Evolutionary conservation across 495 filamentous ascomycete species (phyloP), one percentile per base, ranked within the genome.

Genomic region (Hypoxylon trugodes): DNA sequence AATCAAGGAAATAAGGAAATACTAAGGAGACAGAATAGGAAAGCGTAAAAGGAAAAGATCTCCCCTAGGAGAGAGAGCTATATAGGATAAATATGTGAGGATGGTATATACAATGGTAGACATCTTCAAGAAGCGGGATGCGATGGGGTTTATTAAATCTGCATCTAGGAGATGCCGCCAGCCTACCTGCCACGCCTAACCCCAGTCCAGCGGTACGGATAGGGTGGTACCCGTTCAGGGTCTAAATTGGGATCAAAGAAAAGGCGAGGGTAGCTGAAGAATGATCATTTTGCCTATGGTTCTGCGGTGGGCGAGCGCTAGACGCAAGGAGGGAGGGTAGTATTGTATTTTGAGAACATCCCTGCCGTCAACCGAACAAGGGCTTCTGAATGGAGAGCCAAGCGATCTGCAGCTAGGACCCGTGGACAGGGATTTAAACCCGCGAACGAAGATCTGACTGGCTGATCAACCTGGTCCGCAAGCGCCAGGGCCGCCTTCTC

Each of bases 1-100:
- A 54, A 65, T 32, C 36, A 68, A 59, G 54, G 54, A 66, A 69
- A 64, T 33, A 71, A 65, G 51, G 65, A 71, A 65, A 69, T 64
- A 73, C 59, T 52, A 72, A 46, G 48, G 64, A 68, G 66, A 66
- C 25, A 58, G 56, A 66, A 70, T 72, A 73, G 59, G 54, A 67
- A 69, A 72, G 70, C 68, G 68, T 70, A 68, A 69, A 76, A 73
- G 63, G 49, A 67, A 67, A 72, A 32, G 59, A 72, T 66, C 64
- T 54, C 61, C 64, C 55, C 9, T 54, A 64, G 48, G 51, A 66
- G 61, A 58, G 41, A 66, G 45, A 59, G 45, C 59, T 48, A 64
- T 64, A 63, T 65, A 60, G 8, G 60, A 69, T 52, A 43, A 49
- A 47, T 12, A 42, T 54, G 59, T 61, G 67, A 64, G 38, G 67